A percentile compares a stretch with the other conserved stretches of the same genome.
These are phyloP conservation scores for Fagus sylvatica DNA, from an alignment of 306 rosid species.

Conservation along the genomic window DNA sequence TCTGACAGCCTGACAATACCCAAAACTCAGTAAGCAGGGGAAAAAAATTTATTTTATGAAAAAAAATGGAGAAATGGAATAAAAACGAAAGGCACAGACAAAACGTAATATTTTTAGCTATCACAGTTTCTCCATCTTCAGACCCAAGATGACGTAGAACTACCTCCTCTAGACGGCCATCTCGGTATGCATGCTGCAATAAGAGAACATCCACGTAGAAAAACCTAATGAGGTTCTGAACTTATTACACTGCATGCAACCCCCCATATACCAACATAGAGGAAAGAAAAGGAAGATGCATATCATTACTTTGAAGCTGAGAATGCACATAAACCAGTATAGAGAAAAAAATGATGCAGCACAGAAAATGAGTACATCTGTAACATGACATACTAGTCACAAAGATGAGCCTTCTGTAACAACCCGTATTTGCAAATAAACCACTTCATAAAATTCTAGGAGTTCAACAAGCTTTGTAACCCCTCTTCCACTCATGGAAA, in stretches of 20 bases:
- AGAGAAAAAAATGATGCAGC: background rate
- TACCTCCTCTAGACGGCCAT: constrained; percentile 82
- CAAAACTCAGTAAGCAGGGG: constrained; percentile 11
- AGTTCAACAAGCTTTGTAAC: background rate
- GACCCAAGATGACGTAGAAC: constrained; percentile 83
- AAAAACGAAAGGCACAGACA: constrained; percentile 9
- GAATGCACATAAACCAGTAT: background rate
- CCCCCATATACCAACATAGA: background rate
- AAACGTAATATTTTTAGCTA: constrained; percentile 84
- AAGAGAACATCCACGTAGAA: constrained; percentile 24
- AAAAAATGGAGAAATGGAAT: background rate
- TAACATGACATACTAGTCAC: background rate
- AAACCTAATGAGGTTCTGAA: constrained; percentile 12
- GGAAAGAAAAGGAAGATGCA: background rate
- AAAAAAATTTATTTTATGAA: background rate
- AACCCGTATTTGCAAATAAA: background rate
- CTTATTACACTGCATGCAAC: background rate
- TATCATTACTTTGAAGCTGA: background rate
- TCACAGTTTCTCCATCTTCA: constrained; percentile 77
- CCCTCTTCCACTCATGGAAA: background rate
- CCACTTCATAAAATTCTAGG: background rate
- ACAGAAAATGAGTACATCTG: background rate
- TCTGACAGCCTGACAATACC: constrained; percentile 76
- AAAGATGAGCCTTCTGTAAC: background rate
- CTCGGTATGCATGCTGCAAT: constrained; percentile 83